phyloP scores from a whole-genome alignment of 495 filamentous ascomycete genomes.

The Xylaria intraflava region DNA sequence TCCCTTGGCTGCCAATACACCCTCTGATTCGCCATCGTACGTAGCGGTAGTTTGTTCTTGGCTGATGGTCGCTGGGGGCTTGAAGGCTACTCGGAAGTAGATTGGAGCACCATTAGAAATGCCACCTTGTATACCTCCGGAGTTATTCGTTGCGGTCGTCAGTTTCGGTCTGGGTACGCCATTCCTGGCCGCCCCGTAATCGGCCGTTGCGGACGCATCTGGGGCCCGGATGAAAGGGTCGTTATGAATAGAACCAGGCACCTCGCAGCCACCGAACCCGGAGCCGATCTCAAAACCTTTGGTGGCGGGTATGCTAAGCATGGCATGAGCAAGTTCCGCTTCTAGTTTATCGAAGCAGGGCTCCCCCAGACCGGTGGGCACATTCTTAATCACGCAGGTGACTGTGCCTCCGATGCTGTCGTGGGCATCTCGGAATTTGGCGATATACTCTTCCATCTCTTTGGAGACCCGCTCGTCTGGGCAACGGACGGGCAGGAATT shows the following conservation, averaged over 20 bases:
- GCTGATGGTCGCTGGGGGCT: conserved; percentile 91
- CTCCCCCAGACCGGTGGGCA: conserved; percentile 83
- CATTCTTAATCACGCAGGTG: conserved; percentile 90
- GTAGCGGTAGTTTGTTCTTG: conserved; percentile 81
- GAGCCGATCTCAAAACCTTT: conserved; percentile 97
- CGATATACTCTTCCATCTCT: conserved; percentile 76
- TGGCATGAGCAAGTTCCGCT: conserved; percentile 86
- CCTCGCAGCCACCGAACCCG: conserved; percentile 80
- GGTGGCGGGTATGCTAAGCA: conserved; percentile 94
- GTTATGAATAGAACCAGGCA: conserved; percentile 89
- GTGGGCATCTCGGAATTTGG: conserved; percentile 66
- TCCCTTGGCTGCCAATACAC: conserved; percentile 85
- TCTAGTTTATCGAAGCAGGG: conserved; percentile 96
- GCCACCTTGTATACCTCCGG: conserved; percentile 91
- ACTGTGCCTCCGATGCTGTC: conserved; percentile 97
- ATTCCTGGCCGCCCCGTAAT: conserved; percentile 30
- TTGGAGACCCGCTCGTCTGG: conserved; percentile 57
- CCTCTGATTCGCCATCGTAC: conserved; percentile 64
- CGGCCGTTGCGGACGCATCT: conserved; percentile 33
- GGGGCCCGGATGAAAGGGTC: conserved; percentile 67
- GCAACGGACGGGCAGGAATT: conserved; percentile 78
- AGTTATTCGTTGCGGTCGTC: conserved; percentile 92
- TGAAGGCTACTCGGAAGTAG: conserved; percentile 95
- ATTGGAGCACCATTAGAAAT: conserved; percentile 93
- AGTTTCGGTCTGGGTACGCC: conserved; percentile 47